Evolutionary conservation across 352 stramenopile genomes (phyloP).

Genomic region (Phytophthora citrophthora): DNA sequence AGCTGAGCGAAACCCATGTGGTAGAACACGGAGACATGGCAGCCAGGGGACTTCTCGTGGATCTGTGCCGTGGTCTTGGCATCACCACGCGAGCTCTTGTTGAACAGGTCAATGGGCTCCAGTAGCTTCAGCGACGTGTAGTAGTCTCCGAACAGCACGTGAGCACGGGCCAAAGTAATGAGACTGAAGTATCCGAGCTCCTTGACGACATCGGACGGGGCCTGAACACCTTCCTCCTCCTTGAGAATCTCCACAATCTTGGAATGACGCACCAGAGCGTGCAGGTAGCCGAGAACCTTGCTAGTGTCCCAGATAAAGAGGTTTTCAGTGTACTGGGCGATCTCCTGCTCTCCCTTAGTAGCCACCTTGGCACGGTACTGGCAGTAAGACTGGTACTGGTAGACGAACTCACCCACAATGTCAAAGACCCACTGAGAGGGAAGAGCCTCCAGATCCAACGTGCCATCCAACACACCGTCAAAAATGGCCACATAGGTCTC

Average conservation of each 20-base stretch:
- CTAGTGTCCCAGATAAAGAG: constrained; percentile 95
- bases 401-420: constrained; percentile 99
- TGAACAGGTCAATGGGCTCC: constrained; percentile 90
- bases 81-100: constrained; percentile 69
- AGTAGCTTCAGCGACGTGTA: constrained; percentile 93
- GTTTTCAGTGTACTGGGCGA: constrained; percentile 69
- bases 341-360: constrained; percentile 67
- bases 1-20: constrained; percentile 97
- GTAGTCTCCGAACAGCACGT: constrained; percentile 98
- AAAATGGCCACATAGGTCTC: constrained; percentile 96
- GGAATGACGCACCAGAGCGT: constrained; percentile 91
- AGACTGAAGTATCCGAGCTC: constrained; percentile 97
- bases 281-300: constrained; percentile 96
- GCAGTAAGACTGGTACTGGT: constrained; percentile 99
- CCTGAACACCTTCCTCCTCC: constrained; percentile 40
- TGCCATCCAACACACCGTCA: constrained; percentile 90
- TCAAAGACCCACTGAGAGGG: constrained; percentile 98
- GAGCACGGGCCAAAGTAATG: constrained; percentile 93
- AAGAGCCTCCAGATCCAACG: constrained; percentile 84
- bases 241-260: constrained; percentile 93
- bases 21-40: constrained; percentile 96
- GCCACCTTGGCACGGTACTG: constrained; percentile 93
- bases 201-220: constrained; percentile 80
- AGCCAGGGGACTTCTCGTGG: constrained; percentile 91
- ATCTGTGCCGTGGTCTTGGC: constrained; percentile 80